Conservation (phyloP, 2,329 filamentous ascomycete species). For the Alternaria solani region DNA sequence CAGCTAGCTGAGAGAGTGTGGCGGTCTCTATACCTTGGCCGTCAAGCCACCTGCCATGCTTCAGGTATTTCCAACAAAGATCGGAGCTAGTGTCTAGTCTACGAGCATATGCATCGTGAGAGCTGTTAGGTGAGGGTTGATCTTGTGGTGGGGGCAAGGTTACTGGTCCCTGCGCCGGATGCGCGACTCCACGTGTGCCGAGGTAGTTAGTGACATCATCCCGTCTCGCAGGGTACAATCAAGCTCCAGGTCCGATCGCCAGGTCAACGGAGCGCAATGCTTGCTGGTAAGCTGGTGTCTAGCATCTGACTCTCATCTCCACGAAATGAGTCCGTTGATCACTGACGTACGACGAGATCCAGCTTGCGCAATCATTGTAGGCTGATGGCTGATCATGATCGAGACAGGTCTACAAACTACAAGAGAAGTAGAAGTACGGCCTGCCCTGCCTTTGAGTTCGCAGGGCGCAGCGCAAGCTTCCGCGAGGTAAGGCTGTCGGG, state of each 20-base stretch:
- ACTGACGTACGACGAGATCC: conserved; percentile 7
- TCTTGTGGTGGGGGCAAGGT: conserved; percentile 12
- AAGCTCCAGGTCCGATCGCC: conserved; percentile 16
- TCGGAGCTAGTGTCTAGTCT: neutral
- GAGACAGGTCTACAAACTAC: neutral
- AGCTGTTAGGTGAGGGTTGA: neutral
- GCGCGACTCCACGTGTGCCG: conserved; percentile 18
- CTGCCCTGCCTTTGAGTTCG: neutral
- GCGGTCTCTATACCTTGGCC: neutral
- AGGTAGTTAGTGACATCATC: conserved; percentile 30
- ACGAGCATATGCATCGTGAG: neutral
- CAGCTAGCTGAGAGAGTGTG: neutral
- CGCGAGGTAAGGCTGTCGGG: neutral
- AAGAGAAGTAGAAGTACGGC: neutral
- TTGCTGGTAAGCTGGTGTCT: neutral
- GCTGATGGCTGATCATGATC: neutral
- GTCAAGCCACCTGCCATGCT: neutral
- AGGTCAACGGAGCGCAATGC: conserved; percentile 8
- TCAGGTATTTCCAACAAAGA: neutral
- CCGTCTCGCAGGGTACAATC: conserved; percentile 9
- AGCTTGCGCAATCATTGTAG: conserved; percentile 2
- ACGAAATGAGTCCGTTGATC: conserved; percentile 10
- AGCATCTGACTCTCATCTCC: conserved; percentile 1
- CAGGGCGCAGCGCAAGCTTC: neutral
- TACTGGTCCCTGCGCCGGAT: conserved; percentile 25